Evolutionary conservation across 768 basidiomycete species (phyloP).

Genomic region (Kwoniella dejecticola): DNA sequence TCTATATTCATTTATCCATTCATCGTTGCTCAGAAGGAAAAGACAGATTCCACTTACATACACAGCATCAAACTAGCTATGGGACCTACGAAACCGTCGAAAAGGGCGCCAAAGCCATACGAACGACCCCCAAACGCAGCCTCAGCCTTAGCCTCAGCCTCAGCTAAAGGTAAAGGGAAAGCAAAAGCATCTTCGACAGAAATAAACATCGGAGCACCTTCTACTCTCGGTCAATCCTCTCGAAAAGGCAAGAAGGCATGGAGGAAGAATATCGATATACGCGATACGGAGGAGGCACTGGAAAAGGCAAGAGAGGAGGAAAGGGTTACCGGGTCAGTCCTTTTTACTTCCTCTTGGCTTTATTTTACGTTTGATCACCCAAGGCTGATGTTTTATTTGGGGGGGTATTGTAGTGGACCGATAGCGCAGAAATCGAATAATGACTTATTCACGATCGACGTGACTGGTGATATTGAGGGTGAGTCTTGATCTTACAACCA

Average conservation of each 20-base stretch:
- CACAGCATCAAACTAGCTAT: background rate
- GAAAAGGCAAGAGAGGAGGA: conserved; percentile 81
- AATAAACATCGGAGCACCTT: conserved; percentile 54
- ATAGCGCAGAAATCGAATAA: conserved; percentile 57
- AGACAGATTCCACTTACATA: no score
- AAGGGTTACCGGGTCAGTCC: conserved; percentile 71
- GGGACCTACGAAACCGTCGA: conserved; percentile 1
- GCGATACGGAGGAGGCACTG: conserved; percentile 72
- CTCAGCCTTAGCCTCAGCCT: background rate
- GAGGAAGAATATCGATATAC: conserved; percentile 89
- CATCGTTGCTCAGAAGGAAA: no score
- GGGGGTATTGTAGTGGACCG: no score
- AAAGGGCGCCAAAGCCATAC: conserved; percentile 16
- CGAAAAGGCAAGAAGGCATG: conserved; percentile 90
- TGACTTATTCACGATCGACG: conserved; percentile 79
- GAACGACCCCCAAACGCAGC: conserved; percentile 10
- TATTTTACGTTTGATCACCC: no score
- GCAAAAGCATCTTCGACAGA: conserved; percentile 15
- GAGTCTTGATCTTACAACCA: conserved; percentile 29
- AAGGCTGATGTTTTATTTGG: no score
- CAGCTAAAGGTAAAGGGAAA: conserved; percentile 14
- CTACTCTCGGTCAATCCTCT: conserved; percentile 63
- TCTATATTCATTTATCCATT: no score
- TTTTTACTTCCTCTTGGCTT: no score
- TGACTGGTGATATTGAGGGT: conserved; percentile 76